These are phyloP conservation scores for Diaporthe citriasiana DNA, from an alignment of 2,329 filamentous ascomycete species.

Conservation along the genomic window DNA sequence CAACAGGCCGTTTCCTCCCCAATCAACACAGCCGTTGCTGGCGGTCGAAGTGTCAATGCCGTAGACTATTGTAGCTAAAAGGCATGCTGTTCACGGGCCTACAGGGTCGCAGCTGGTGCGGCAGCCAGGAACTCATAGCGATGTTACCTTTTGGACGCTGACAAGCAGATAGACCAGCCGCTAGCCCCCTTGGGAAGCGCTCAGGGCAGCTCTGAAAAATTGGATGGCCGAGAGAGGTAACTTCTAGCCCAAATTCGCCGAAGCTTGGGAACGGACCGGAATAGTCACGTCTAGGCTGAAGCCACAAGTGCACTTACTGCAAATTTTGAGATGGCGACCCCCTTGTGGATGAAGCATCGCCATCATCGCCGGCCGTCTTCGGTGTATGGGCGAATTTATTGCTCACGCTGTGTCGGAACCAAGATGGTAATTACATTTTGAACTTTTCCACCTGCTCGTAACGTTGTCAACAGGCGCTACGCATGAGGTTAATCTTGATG, in stretches of 20 bases:
- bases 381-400: not conserved
- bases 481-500: conserved; percentile 8
- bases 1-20: not conserved
- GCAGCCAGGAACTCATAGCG: not conserved
- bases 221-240: conserved; percentile 10
- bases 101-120: conserved; percentile 12
- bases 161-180: conserved; percentile 3
- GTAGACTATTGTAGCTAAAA: not conserved
- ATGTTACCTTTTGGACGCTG: conserved; percentile 4
- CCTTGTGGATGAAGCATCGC: not conserved
- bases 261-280: not conserved
- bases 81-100: conserved; percentile 3
- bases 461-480: not conserved
- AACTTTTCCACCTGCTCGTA: not conserved
- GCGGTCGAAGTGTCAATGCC: not conserved
- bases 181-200: conserved; percentile 16
- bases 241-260: not conserved
- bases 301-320: conserved; percentile 1
- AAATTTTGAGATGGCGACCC: not conserved
- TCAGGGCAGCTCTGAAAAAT: conserved; percentile 15
- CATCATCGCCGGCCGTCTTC: not conserved
- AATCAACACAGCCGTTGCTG: not conserved
- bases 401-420: not conserved
- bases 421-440: not conserved
- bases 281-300: not conserved